Evolutionary conservation across 805 yeast genomes (phyloP), one percentile per base, ranked within the genome.

Genomic region (Priceomyces fermenticarens): DNA sequence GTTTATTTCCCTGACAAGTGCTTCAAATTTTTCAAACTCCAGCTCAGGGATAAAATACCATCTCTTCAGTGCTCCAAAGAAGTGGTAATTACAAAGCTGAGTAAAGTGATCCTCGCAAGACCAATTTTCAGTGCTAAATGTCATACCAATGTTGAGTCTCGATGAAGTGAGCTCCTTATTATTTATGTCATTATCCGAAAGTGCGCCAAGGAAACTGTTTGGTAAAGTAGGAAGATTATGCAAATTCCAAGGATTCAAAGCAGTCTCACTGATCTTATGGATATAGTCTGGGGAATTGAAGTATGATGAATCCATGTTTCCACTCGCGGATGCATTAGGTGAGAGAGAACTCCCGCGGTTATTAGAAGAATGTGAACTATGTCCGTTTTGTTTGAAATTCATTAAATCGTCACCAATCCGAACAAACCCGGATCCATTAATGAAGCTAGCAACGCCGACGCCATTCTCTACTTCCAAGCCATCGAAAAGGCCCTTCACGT

Each of bases 41-140:
- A 66, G 63, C 11, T 81, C 83, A 0, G 83, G 75, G n/a, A 84
- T 69, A 41, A 81, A 72, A 45, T 78, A 81, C 86, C 88, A 81
- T 13, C 75, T 51, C 51, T 73, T 77, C 10, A 67, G 52, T 5
- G 75, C 75, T 2, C 89, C 90, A 36, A 67, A 48, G 46, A 78
- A 80, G 35, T 72, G 77, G 45, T 72, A 82, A 51, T 78, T 80
- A 23, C 73, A 61, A 9, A 65, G 53, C 33, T 79, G 78, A 2
- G 83, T 56, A 55, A 75, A 77, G 45, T 78, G 84, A 47, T 83
- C 89, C 48, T 78, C 85, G 40, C 72, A 57, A 14, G 60, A 57
- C 88, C 88, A 84, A 33, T 77, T 69, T 38, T 73, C 73, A 2
- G 76, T 60, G 37, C 83, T 71, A 46, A 73, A 76, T 2, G 78